A percentile compares a stretch with the other conserved stretches of the same genome.
These are phyloP conservation scores for Mycena crocata DNA, from an alignment of 768 basidiomycete species.

Conservation along the genomic window DNA sequence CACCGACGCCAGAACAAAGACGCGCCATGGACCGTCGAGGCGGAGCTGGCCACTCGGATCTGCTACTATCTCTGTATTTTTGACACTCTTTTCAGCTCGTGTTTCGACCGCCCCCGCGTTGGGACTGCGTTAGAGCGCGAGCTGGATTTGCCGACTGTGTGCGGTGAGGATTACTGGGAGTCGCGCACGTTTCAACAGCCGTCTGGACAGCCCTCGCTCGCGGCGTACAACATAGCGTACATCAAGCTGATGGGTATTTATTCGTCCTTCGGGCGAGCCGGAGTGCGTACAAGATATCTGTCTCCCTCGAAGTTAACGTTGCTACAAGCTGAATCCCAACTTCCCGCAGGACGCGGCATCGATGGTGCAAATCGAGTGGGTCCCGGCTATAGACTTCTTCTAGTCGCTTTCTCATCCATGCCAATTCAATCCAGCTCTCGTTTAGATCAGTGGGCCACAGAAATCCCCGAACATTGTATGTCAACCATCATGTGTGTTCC, in stretches of 20 bases:
- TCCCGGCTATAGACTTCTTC: too few relatives aligned
- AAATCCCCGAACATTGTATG: conserved; percentile 59
- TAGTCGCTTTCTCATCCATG: too few relatives aligned
- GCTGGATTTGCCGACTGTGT: conserved; percentile 60
- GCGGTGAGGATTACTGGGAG: conserved; percentile 66
- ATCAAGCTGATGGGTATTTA: conserved; percentile 59
- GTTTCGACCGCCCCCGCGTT: conserved; percentile 62
- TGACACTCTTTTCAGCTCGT: conserved; percentile 45
- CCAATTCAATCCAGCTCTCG: conserved; percentile 48
- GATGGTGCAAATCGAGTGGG: conserved; percentile 25
- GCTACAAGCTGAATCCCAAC: neutral
- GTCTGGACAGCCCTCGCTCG: conserved; percentile 49
- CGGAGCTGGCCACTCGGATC: conserved; percentile 53
- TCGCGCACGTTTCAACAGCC: conserved; percentile 61
- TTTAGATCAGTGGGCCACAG: conserved; percentile 66
- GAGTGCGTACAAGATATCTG: conserved; percentile 43
- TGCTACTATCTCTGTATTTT: conserved; percentile 43
- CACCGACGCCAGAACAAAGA: conserved; percentile 50
- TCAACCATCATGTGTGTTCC: too few relatives aligned
- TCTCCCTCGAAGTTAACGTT: neutral
- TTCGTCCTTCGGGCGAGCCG: conserved; percentile 57
- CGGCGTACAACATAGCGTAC: conserved; percentile 54
- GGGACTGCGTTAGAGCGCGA: conserved; percentile 51
- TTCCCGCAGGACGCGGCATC: neutral
- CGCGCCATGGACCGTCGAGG: conserved; percentile 51